Conservation (phyloP, 805 yeast species). For the Ogataea polymorpha region DNA sequence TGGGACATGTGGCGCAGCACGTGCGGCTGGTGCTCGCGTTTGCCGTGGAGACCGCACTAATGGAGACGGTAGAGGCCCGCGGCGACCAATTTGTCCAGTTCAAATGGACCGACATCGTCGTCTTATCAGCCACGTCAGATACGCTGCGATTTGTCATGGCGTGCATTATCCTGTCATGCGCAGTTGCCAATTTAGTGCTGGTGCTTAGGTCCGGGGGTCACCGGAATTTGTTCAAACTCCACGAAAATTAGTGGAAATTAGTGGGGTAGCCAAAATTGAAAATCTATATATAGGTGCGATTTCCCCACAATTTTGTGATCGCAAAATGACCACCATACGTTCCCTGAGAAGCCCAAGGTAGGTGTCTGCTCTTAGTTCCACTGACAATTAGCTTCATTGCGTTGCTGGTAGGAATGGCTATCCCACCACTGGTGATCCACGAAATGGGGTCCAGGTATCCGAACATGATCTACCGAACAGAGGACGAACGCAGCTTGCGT, state of each 20-base stretch:
- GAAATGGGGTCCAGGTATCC: slow-evolving; percentile 3
- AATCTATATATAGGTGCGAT: neutral
- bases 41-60: slow-evolving; percentile 59
- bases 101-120: slow-evolving; percentile 14
- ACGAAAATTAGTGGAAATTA: slow-evolving; percentile 2
- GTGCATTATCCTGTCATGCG: neutral
- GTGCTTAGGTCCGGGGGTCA: slow-evolving; percentile 1
- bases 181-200: neutral
- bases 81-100: slow-evolving; percentile 12
- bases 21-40: slow-evolving; percentile 73
- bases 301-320: neutral
- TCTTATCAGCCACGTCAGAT: slow-evolving; percentile 10
- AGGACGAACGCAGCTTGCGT: slow-evolving; percentile 16
- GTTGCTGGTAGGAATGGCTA: slow-evolving; percentile 18
- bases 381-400: slow-evolving; percentile 13
- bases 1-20: slow-evolving; percentile 78
- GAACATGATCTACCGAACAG: slow-evolving; percentile 15
- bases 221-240: slow-evolving; percentile 1
- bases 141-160: slow-evolving; percentile 1
- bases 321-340: neutral
- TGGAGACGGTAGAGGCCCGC: neutral
- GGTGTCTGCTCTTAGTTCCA: neutral
- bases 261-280: slow-evolving; percentile 1
- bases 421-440: slow-evolving; percentile 16
- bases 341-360: slow-evolving; percentile 5